Percentiles rank a stretch among this genome's conserved stretches.
Conservation (phyloP, 2,329 filamentous ascomycete species). For the Aspergillus piperis region DNA sequence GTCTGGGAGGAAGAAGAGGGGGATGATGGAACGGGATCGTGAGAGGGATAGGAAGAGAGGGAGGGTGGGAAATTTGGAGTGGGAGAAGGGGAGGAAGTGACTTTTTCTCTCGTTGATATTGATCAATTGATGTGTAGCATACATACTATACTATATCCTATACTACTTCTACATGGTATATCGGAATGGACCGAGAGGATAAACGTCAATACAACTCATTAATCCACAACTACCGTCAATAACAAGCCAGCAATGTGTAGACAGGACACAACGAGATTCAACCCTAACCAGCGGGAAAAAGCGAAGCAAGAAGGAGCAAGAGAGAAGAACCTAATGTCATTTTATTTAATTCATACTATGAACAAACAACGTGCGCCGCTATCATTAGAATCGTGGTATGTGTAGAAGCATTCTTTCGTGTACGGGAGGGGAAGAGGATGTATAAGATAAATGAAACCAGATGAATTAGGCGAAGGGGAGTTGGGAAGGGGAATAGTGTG, state of each 20-base stretch:
- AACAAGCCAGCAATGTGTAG: too few relatives aligned
- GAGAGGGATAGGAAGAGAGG: constrained; percentile 41
- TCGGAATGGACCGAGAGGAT: too few relatives aligned
- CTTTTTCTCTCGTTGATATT: too few relatives aligned
- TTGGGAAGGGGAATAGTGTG: background rate
- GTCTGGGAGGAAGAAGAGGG: constrained; percentile 41
- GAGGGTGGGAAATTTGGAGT: constrained; percentile 37
- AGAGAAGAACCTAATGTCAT: constrained; percentile 1
- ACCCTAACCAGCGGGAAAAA: background rate
- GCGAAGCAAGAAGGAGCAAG: constrained; percentile 5
- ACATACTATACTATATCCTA: too few relatives aligned
- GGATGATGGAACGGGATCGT: constrained; percentile 50
- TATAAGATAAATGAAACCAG: background rate
- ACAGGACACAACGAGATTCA: background rate
- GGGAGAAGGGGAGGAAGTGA: constrained; percentile 24
- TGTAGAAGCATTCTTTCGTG: background rate
- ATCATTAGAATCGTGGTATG: constrained; percentile 1
- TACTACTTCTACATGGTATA: too few relatives aligned
- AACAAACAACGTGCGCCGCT: background rate
- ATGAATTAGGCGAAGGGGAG: background rate
- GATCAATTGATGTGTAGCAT: too few relatives aligned
- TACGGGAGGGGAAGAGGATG: background rate
- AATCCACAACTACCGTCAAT: too few relatives aligned
- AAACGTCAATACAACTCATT: too few relatives aligned
- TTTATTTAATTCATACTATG: background rate